A percentile compares a stretch with the other conserved stretches of the same genome.
Evolutionary conservation across 495 filamentous ascomycete genomes (phyloP).

Genomic region (Xylaria curta): DNA sequence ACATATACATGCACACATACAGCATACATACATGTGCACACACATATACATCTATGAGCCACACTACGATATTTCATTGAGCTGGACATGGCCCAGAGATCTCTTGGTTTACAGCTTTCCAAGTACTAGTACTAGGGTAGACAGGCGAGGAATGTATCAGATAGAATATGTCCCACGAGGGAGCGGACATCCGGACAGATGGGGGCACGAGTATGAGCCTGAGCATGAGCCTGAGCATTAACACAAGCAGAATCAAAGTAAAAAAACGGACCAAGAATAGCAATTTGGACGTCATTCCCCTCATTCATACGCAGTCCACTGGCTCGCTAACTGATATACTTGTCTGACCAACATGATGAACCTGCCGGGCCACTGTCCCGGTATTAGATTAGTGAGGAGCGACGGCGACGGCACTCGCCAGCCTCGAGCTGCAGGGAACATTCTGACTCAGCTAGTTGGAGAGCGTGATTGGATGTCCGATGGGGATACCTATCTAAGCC

Average conservation of each 20-base stretch:
- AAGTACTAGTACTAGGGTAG: neutral
- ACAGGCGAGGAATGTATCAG: conserved; percentile 10
- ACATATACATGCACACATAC: neutral
- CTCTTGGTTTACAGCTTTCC: neutral
- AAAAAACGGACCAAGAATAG: conserved; percentile 2
- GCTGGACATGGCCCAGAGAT: neutral
- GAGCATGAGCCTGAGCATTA: neutral
- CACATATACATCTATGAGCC: neutral
- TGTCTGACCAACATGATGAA: neutral
- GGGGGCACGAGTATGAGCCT: neutral
- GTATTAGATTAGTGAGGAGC: conserved; percentile 5
- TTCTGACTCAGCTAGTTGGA: neutral
- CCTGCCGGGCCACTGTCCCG: neutral
- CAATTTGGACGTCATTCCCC: neutral
- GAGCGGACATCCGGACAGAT: conserved; percentile 15
- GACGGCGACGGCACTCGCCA: conserved; percentile 14
- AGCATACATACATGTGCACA: neutral
- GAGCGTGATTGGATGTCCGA: neutral
- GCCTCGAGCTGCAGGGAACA: neutral
- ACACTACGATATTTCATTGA: neutral
- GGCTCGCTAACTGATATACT: neutral
- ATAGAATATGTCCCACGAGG: conserved; percentile 12
- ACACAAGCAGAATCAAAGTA: neutral
- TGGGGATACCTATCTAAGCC: neutral
- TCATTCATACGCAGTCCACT: neutral